Evolutionary conservation across 495 filamentous ascomycete species (phyloP).

Genomic region (Saxophila tyrrhenica): DNA sequence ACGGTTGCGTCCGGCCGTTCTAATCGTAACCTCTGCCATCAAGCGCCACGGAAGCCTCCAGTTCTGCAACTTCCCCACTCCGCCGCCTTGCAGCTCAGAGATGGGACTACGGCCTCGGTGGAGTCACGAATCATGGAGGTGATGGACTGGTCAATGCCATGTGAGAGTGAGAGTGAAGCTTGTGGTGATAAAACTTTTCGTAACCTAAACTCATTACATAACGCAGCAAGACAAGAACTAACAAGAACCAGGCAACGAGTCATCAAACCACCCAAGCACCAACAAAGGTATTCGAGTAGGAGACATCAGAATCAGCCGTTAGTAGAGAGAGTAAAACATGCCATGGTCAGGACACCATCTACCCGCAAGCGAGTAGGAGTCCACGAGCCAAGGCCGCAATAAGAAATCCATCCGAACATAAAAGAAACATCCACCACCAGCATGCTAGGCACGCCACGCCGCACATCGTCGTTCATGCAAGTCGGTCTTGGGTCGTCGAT

Average conservation of each 20-base stretch:
- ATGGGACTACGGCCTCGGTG: too few relatives aligned
- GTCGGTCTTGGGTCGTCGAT: background rate
- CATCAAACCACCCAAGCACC: constrained; percentile 7
- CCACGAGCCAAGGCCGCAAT: background rate
- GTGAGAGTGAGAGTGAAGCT: background rate
- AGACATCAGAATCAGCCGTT: constrained; percentile 13
- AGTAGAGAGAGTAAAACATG: background rate
- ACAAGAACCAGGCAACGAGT: constrained; percentile 14
- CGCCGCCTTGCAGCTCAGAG: too few relatives aligned
- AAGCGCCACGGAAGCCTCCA: too few relatives aligned
- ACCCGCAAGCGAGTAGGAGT: constrained; percentile 1
- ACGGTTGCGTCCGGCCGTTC: too few relatives aligned
- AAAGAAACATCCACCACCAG: constrained; percentile 9
- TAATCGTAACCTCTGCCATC: too few relatives aligned
- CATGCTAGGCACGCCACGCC: background rate
- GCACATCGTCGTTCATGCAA: background rate
- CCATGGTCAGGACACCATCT: constrained; percentile 2
- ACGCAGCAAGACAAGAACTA: background rate
- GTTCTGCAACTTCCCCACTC: too few relatives aligned
- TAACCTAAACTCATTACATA: background rate
- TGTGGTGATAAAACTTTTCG: background rate
- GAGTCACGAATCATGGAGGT: too few relatives aligned
- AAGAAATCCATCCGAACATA: constrained; percentile 7
- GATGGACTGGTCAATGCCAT: too few relatives aligned
- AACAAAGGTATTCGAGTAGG: constrained; percentile 1